phyloP scores from a whole-genome alignment of 768 basidiomycete species.

The Termitomyces eurrhizus region DNA sequence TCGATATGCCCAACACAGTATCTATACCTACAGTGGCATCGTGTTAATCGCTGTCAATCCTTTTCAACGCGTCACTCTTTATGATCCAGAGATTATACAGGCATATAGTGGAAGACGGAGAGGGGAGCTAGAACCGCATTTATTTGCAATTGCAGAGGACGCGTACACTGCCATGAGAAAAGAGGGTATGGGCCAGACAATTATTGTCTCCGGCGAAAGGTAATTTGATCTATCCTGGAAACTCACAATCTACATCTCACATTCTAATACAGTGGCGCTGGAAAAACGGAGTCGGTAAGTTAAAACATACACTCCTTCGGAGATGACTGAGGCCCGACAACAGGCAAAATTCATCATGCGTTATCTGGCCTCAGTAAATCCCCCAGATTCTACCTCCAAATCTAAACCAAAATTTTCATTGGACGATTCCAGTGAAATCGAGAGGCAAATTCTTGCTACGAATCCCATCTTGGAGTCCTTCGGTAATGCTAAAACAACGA shows the following conservation, averaged over 20 bases:
- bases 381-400: constrained; percentile 59
- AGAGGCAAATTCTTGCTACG: constrained; percentile 96
- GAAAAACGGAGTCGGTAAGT: constrained; percentile 93
- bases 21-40: constrained; percentile 98
- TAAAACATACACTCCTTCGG: not conserved
- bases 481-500: constrained; percentile 98
- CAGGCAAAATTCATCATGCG: constrained; percentile 99
- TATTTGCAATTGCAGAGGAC: constrained; percentile 99
- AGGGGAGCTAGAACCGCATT: constrained; percentile 94
- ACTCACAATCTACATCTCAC: constrained; percentile 16
- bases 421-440: constrained; percentile 91
- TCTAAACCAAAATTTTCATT: constrained; percentile 67
- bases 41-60: constrained; percentile 99
- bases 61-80: constrained; percentile 95
- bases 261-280: constrained; percentile 75
- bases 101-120: constrained; percentile 90
- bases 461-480: constrained; percentile 99
- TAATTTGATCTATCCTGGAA: constrained; percentile 29
- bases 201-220: constrained; percentile 98
- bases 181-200: constrained; percentile 93
- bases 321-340: constrained; percentile 6
- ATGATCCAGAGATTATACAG: constrained; percentile 96
- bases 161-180: constrained; percentile 97
- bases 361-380: constrained; percentile 97
- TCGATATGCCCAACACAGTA: constrained; percentile 94